Evolutionary conservation across 164 flowering plant species (phyloP).

Genomic region (Macadamia tetraphylla): DNA sequence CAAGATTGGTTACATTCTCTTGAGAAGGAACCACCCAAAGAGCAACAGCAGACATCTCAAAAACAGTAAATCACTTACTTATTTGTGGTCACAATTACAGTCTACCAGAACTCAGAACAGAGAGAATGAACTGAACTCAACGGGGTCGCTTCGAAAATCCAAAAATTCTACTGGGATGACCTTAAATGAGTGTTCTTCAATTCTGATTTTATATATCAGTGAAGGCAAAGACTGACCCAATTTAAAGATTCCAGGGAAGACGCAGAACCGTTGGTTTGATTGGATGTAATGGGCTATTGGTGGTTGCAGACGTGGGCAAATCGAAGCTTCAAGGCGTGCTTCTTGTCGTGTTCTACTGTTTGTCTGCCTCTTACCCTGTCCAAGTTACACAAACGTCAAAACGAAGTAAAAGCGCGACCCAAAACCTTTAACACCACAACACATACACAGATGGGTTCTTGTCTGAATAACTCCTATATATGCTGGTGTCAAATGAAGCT

Average conservation of each 20-base stretch:
- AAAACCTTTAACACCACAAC: too few species aligned
- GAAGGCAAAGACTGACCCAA: too few species aligned
- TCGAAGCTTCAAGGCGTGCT: background rate
- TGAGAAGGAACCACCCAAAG: constrained; percentile 34
- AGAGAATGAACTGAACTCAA: background rate
- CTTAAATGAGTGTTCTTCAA: too few species aligned
- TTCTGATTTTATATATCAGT: too few species aligned
- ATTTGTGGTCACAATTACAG: background rate
- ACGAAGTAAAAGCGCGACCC: too few species aligned
- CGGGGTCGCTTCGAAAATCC: background rate
- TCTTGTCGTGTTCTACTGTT: too few species aligned
- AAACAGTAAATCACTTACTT: background rate
- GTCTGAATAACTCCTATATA: too few species aligned
- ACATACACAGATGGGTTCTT: too few species aligned
- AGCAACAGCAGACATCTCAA: constrained; percentile 18
- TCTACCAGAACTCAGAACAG: background rate
- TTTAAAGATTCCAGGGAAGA: background rate
- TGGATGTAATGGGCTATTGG: background rate
- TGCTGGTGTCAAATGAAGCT: too few species aligned
- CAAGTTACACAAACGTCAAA: too few species aligned
- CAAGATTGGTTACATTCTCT: constrained; percentile 23
- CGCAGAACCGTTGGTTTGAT: background rate
- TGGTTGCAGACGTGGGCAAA: constrained; percentile 5
- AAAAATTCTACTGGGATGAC: too few species aligned
- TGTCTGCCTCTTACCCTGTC: too few species aligned